phyloP scores from a whole-genome alignment of 2,329 filamentous ascomycete genomes.

The Colletotrichum lindemuthianum region DNA sequence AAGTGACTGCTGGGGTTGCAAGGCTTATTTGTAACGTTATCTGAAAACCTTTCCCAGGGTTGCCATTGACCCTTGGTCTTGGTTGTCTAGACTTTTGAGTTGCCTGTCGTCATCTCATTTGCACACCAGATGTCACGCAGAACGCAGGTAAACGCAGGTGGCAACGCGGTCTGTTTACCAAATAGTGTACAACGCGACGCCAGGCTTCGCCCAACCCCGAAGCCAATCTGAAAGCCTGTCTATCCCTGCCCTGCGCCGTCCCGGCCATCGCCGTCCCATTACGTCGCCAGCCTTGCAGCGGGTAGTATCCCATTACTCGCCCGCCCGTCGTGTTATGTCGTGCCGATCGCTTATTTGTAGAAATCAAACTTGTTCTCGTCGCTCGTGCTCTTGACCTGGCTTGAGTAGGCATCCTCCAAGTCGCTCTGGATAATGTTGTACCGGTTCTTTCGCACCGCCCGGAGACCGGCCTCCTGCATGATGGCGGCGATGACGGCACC shows the following conservation, averaged over 20 bases:
- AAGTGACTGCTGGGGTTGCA: too few species aligned
- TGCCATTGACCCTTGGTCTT: too few species aligned
- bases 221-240: slow-evolving; percentile 19
- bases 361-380: slow-evolving; percentile 87
- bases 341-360: slow-evolving; percentile 72
- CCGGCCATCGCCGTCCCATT: slow-evolving; percentile 14
- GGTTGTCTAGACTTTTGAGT: too few species aligned
- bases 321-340: not conserved
- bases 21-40: too few species aligned
- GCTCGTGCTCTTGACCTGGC: slow-evolving; percentile 85
- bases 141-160: not conserved
- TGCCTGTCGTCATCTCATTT: too few species aligned
- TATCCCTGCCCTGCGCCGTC: slow-evolving; percentile 15
- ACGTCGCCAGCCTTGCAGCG: slow-evolving; percentile 26
- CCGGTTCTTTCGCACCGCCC: slow-evolving; percentile 94
- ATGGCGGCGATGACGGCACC: slow-evolving; percentile 97
- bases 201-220: slow-evolving; percentile 16
- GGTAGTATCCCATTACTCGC: slow-evolving; percentile 8
- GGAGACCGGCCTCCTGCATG: slow-evolving; percentile 97
- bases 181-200: slow-evolving; percentile 36
- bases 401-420: slow-evolving; percentile 95
- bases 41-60: too few species aligned
- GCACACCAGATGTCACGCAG: too few species aligned
- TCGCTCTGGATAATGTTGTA: slow-evolving; percentile 99
- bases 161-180: slow-evolving; percentile 25